Evolutionary conservation across 164 flowering plant species (phyloP).

Genomic region (Annona cherimola): DNA sequence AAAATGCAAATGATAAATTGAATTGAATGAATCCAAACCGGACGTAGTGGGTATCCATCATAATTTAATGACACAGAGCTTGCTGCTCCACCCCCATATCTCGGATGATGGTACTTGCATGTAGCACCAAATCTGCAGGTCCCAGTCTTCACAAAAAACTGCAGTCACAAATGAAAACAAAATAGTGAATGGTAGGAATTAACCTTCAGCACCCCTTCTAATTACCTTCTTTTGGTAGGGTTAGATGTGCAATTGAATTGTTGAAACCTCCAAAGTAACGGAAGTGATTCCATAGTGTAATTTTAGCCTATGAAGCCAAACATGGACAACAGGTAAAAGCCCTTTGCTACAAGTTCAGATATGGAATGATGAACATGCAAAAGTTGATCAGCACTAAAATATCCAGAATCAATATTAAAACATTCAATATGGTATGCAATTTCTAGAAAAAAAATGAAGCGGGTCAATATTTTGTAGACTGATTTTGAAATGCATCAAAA

Average conservation of each 20-base stretch:
- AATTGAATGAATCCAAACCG: constrained; percentile 42
- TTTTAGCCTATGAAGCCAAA: no score
- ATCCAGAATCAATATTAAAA: no score
- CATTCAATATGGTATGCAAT: no score
- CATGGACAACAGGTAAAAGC: no score
- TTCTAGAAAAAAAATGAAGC: no score
- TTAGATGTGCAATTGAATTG: neutral
- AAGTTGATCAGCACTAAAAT: no score
- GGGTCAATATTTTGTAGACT: no score
- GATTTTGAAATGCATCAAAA: no score
- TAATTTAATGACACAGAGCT: constrained; percentile 54
- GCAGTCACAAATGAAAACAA: constrained; percentile 18
- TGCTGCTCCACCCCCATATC: constrained; percentile 49
- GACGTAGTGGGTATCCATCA: constrained; percentile 82
- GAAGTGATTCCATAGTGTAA: no score
- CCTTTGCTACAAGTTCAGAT: no score
- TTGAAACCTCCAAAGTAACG: no score
- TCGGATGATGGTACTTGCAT: constrained; percentile 96
- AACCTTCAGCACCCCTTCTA: neutral
- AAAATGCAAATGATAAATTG: neutral
- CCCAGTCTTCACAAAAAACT: constrained; percentile 89
- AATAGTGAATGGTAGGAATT: constrained; percentile 2
- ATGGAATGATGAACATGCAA: no score
- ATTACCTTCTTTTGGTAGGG: neutral
- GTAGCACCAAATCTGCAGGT: constrained; percentile 87